A percentile compares a stretch with the other conserved stretches of the same genome.
These are phyloP conservation scores for Camelina sativa DNA, from an alignment of 345 rosid species.

Conservation along the genomic window DNA sequence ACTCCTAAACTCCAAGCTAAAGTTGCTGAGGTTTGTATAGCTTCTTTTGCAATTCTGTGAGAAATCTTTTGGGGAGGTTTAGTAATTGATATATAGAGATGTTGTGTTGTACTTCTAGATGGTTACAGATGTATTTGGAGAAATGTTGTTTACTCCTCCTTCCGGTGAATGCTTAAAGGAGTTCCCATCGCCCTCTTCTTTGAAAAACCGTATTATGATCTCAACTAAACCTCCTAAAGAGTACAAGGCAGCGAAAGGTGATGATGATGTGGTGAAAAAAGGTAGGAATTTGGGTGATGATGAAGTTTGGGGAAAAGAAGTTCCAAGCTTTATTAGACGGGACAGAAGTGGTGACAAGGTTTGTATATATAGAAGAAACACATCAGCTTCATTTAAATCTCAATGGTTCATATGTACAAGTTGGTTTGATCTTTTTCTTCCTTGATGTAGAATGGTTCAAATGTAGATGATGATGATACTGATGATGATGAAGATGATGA, in stretches of 20 bases:
- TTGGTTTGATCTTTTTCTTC: neutral
- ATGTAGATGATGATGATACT: constrained; percentile 45
- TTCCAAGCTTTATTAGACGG: constrained; percentile 21
- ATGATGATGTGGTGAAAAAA: constrained; percentile 42
- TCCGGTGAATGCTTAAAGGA: constrained; percentile 72
- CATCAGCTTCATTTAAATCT: neutral
- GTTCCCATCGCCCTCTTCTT: constrained; percentile 73
- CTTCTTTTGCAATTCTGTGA: constrained; percentile 8
- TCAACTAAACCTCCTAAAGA: constrained; percentile 98
- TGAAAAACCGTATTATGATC: constrained; percentile 73
- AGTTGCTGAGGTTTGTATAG: constrained; percentile 72
- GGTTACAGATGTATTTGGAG: constrained; percentile 79
- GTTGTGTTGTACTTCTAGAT: constrained; percentile 57
- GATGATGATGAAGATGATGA: constrained; percentile 46
- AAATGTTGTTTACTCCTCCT: constrained; percentile 75
- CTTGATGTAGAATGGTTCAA: constrained; percentile 30
- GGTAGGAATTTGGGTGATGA: constrained; percentile 43
- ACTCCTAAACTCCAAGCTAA: constrained; percentile 82
- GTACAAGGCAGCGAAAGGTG: constrained; percentile 58
- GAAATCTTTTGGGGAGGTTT: neutral
- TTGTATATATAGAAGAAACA: neutral
- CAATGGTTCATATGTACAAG: neutral
- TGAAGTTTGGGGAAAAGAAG: constrained; percentile 48
- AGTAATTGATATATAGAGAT: constrained; percentile 2
- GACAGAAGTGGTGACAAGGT: constrained; percentile 47